Percentiles rank a stretch among this genome's conserved stretches.
phyloP scores from a whole-genome alignment of 345 rosid genomes.

The Salix udensis region DNA sequence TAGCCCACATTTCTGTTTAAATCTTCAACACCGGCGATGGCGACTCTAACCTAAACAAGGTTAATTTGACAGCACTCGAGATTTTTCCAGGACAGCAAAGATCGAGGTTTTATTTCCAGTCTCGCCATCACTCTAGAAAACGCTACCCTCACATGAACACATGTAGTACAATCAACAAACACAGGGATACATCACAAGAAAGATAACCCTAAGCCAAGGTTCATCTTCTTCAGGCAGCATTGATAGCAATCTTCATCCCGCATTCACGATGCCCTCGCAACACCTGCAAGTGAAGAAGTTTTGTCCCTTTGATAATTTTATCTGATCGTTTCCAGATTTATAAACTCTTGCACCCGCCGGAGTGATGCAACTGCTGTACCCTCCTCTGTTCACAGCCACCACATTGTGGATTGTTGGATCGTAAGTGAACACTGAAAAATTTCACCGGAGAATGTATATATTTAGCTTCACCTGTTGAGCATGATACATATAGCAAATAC shows the following conservation, averaged over 20 bases:
- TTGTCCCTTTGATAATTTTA: conserved; percentile 39
- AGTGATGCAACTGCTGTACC: conserved; percentile 37
- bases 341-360: conserved; percentile 33
- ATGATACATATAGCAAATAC: too few species aligned
- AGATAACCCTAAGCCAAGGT: neutral
- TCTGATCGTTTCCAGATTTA: conserved; percentile 41
- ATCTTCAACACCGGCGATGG: too few species aligned
- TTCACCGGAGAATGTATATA: neutral
- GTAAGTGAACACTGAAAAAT: conserved; percentile 45
- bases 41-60: too few species aligned
- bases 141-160: too few species aligned
- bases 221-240: conserved; percentile 22
- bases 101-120: too few species aligned
- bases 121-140: too few species aligned
- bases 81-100: too few species aligned
- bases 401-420: conserved; percentile 40
- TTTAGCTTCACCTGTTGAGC: too few species aligned
- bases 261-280: conserved; percentile 41
- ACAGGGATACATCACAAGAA: too few species aligned
- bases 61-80: too few species aligned
- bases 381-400: conserved; percentile 35
- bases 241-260: conserved; percentile 50
- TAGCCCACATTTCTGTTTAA: too few species aligned
- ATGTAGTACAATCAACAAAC: too few species aligned
- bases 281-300: conserved; percentile 52